Conservation (phyloP, 2,329 filamentous ascomycete genomes). For the Claviceps arundinis region DNA sequence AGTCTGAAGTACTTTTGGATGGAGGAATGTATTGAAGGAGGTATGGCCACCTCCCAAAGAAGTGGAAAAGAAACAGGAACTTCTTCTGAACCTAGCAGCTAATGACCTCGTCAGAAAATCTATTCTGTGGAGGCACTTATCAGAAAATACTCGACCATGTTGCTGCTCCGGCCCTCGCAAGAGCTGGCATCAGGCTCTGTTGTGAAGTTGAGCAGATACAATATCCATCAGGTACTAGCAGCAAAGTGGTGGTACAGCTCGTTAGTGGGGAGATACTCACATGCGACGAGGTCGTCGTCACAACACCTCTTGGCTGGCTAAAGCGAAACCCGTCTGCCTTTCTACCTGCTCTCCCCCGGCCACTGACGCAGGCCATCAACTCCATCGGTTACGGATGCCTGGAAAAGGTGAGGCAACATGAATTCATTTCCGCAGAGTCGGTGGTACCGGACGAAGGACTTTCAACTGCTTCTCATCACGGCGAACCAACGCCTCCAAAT, state of each 20-base stretch:
- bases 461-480: too few species aligned
- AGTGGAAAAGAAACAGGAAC: background rate
- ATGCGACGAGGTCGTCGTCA: constrained; percentile 59
- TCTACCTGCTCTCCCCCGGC: constrained; percentile 42
- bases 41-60: constrained; percentile 20
- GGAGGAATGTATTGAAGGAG: constrained; percentile 64
- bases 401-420: constrained; percentile 41
- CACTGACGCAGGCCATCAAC: constrained; percentile 47
- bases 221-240: constrained; percentile 12
- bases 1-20: constrained; percentile 68
- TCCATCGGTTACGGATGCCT: constrained; percentile 56
- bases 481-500: too few species aligned
- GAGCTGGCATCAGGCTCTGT: constrained; percentile 39
- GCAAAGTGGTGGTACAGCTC: constrained; percentile 28
- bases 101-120: constrained; percentile 32
- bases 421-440: too few species aligned
- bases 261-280: constrained; percentile 29
- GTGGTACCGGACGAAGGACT: too few species aligned
- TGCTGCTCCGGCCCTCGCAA: constrained; percentile 40
- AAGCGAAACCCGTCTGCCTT: constrained; percentile 48
- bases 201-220: constrained; percentile 33
- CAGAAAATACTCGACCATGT: constrained; percentile 44
- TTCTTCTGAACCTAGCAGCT: background rate
- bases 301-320: constrained; percentile 55
- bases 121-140: constrained; percentile 48